Evolutionary conservation across 495 filamentous ascomycete genomes (phyloP), one percentile per base, ranked within the genome.

Genomic region (Sporormia fimetaria): DNA sequence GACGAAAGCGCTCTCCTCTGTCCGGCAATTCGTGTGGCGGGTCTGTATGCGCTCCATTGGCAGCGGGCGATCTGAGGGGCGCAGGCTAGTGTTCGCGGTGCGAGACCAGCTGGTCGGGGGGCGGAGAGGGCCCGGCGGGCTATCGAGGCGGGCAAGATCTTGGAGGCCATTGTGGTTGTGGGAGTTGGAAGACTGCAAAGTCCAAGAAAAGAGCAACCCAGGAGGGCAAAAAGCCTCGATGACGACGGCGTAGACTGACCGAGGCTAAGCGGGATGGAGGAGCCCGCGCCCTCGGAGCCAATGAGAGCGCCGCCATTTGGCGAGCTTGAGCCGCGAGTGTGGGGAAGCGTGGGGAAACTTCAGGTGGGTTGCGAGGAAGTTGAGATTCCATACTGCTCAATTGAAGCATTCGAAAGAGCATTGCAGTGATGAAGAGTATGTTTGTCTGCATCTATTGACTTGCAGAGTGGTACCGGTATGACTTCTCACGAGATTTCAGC

Each of bases 1-100:
- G 33, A 33, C 7, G 43, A 48, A 5, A 56, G 12, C 12, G 52
- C 39, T 46, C 52, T 41, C 20, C 52, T 38, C 21, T 55, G 51
- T 8, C 47, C 51, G 10, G 47, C 51, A 34, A 55, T 43, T 11
- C 47, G 47, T 9, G 44, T 6, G 9, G 51, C 51, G 10, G 51
- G 51, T 23, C 42, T 33, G 25, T 51, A 37, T 24, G 37, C 22
- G 5, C 35, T 23, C 38, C 44, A 48, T 10, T 31, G 4, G 12
- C n/a, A 10, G 5, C 21, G 14, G 11, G 31, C 1, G 4, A 2
- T 21, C 20, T 24, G 44, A 10, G 49, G 20, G 25, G 26, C 21
- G 31, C 3, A 24, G 12, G 26, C 4, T 3, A 42, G 1, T 20
- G 37, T 32, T 32, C 45, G 36, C 16, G 40, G 15, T 12, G 36